Evolutionary conservation across 2,329 filamentous ascomycete genomes (phyloP), one percentile per base, ranked within the genome.

Genomic region (Albifimbria verrucaria): DNA sequence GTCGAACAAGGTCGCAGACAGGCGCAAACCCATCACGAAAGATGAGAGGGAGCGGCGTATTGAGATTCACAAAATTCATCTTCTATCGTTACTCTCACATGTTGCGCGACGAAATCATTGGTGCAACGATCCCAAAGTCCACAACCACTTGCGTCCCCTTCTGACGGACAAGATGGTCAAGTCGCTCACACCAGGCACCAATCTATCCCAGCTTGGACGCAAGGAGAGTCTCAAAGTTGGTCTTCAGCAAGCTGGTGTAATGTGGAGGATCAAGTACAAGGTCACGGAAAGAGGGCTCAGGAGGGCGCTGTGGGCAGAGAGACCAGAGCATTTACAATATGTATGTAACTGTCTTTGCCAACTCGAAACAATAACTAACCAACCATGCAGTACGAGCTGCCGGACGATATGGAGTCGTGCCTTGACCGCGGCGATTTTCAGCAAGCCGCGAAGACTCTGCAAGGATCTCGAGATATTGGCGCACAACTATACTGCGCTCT

Each of bases 401-500:
- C 85, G 6, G 76, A 78, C 9, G 82, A 90, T 52, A 74, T 83
- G 48, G 91, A 95, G 62, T 77, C 83, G 1, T 81, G 85, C 20
- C 71, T 88, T 48, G 88, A 91, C 24, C 86, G 81, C 54, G 72
- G 78, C 1, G 90, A 95, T 58, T 97, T 97, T 62, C 77, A 80
- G 4, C 77, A 78, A 36, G 86, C 89, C 25, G 90, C 92, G 1
- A 79, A 76, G 55, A 81, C 73, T 5, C 70, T 96, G 18, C 77
- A 85, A 58, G 95, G 93, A 1, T 97, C 93, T 9, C 84, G 92
- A 58, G 94, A 99, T 68, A 79, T 95, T 10, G 94, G 92, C 1
- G 89, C 91, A 2, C 92, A 97, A 67, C 70, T 99, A 0, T 96
- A 95, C 63, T 97, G 94, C 68, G 89, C 92, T 3, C 71, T 97